phyloP scores from a whole-genome alignment of 805 yeast genomes.

The Brettanomyces sp. region DNA sequence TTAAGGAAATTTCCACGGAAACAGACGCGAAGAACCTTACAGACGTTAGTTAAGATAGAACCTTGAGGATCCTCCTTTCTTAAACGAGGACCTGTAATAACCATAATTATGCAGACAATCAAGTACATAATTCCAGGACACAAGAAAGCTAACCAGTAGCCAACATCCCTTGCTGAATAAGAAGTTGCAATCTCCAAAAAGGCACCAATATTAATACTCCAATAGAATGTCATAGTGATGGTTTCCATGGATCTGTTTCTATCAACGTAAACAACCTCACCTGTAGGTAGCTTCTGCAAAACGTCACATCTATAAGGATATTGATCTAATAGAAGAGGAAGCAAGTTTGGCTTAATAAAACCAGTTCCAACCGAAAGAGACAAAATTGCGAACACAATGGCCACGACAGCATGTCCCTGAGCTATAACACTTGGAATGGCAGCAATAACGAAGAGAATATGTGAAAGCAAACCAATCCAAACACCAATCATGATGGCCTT shows the following conservation, averaged over 20 bases:
- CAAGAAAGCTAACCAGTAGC: conserved; percentile 47
- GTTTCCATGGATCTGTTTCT: conserved; percentile 32
- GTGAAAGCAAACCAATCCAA: conserved; percentile 36
- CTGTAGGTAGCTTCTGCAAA: conserved; percentile 48
- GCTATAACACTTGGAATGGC: conserved; percentile 36
- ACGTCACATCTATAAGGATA: conserved; percentile 52
- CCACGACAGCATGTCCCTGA: conserved; percentile 28
- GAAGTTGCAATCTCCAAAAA: conserved; percentile 44
- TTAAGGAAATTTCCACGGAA: conserved; percentile 33
- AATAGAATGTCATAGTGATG: conserved; percentile 37
- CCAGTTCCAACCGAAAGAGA: conserved; percentile 40
- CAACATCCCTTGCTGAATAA: conserved; percentile 40
- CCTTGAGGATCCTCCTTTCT: conserved; percentile 30
- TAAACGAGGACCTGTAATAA: conserved; percentile 24
- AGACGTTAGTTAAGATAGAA: conserved; percentile 35
- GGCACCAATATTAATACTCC: conserved; percentile 48
- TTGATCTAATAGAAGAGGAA: conserved; percentile 48
- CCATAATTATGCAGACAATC: conserved; percentile 40
- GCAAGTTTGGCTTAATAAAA: conserved; percentile 43
- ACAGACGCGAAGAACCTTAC: conserved; percentile 32
- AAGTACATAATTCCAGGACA: conserved; percentile 48
- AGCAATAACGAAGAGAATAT: conserved; percentile 39
- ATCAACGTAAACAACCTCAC: conserved; percentile 55
- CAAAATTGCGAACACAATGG: conserved; percentile 31
- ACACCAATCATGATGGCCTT: conserved; percentile 43